phyloP scores from a whole-genome alignment of 257 asterid genomes.

The Ehretia macrophylla region DNA sequence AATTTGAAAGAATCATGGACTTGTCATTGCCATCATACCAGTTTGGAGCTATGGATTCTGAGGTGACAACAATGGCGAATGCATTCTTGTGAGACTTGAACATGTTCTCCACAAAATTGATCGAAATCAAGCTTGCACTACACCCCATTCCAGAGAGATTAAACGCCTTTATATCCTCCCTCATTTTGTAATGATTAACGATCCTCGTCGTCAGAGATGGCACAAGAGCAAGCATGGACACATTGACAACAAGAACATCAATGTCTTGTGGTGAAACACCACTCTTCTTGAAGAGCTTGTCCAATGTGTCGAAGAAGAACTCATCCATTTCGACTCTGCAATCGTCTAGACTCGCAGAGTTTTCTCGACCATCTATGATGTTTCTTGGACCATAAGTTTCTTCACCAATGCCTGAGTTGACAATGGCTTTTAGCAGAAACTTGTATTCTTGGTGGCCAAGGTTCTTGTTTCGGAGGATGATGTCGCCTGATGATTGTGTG shows the following conservation, averaged over 20 bases:
- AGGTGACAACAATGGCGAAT: slow-evolving; percentile 26
- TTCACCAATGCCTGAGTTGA: slow-evolving; percentile 35
- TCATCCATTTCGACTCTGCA: slow-evolving; percentile 25
- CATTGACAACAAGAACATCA: slow-evolving; percentile 34
- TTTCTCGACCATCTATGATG: slow-evolving; percentile 20
- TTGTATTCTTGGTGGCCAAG: slow-evolving; percentile 26
- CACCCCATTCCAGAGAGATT: slow-evolving; percentile 44
- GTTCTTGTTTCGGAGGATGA: slow-evolving; percentile 25
- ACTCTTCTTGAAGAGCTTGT: slow-evolving; percentile 20
- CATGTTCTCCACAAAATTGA: slow-evolving; percentile 23
- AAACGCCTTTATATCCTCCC: slow-evolving; percentile 22
- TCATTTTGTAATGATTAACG: slow-evolving; percentile 35
- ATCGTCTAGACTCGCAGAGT: slow-evolving; percentile 9
- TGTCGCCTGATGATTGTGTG: slow-evolving; percentile 9
- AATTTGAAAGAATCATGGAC: slow-evolving; percentile 33
- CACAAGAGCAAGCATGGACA: slow-evolving; percentile 21
- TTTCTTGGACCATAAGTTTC: slow-evolving; percentile 26
- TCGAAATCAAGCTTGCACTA: slow-evolving; percentile 32
- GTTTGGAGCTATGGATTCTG: slow-evolving; percentile 27
- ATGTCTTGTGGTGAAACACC: slow-evolving; percentile 29
- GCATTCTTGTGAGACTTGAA: slow-evolving; percentile 21
- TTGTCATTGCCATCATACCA: slow-evolving; percentile 37
- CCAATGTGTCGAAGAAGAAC: slow-evolving; percentile 21
- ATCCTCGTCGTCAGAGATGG: slow-evolving; percentile 30
- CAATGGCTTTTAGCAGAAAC: slow-evolving; percentile 27